Conservation (phyloP, 2,329 filamentous ascomycete species). For the Boeremia lycopersici region DNA sequence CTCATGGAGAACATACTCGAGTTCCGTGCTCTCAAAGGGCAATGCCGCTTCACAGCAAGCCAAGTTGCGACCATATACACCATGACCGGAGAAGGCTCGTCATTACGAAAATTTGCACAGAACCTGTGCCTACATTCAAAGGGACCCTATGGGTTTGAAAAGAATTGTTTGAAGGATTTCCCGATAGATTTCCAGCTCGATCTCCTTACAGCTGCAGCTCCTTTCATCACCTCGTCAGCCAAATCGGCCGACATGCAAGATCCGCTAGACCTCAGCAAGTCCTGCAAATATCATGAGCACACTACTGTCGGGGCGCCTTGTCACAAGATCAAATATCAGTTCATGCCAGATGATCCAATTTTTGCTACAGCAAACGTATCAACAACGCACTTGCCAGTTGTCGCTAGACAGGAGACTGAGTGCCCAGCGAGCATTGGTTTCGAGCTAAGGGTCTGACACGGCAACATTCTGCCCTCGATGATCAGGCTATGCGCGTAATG, state of each 20-base stretch:
- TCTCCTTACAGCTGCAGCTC: constrained; percentile 5
- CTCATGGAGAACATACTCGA: constrained; percentile 8
- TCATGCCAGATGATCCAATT: not conserved
- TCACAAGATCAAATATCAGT: constrained; percentile 5
- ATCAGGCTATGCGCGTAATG: not conserved
- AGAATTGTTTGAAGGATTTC: not conserved
- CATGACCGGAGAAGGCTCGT: constrained; percentile 4
- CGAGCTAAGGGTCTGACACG: constrained; percentile 1
- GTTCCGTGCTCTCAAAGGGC: constrained; percentile 3
- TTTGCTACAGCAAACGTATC: not conserved
- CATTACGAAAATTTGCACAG: constrained; percentile 2
- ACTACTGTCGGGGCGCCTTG: not conserved
- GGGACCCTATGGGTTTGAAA: not conserved
- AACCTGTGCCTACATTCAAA: constrained; percentile 5
- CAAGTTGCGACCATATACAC: constrained; percentile 1
- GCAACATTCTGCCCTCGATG: not conserved
- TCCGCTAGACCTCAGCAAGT: constrained; percentile 1
- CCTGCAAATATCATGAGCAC: constrained; percentile 8
- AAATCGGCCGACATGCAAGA: constrained; percentile 4
- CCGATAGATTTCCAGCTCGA: constrained; percentile 1
- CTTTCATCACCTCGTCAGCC: constrained; percentile 6
- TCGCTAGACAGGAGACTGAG: not conserved
- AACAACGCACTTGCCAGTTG: not conserved
- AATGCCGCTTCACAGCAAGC: constrained; percentile 5
- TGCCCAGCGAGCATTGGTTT: not conserved